Evolutionary conservation across 805 yeast genomes (phyloP), one percentile per base, ranked within the genome.

Genomic region (Wickerhamomyces hampshirensis): DNA sequence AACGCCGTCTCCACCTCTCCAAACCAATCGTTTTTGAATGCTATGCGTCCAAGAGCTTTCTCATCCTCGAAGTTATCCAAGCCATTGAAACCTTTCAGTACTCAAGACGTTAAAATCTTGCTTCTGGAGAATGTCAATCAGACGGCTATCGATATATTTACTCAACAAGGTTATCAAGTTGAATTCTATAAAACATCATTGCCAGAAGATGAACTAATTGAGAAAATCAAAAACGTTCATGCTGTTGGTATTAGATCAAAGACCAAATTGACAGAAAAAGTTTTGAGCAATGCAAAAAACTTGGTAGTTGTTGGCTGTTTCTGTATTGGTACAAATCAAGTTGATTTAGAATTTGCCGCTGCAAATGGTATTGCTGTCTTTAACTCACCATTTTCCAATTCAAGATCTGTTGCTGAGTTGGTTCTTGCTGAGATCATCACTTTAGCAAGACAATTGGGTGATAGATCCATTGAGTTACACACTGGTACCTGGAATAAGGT

Each of bases 321-420:
- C 84, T 93, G 98, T 74, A 93, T 93, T 51, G 98, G 98, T 56
- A 93, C 98, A 43, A 93, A 93, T 69, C 98, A 93, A 69, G 98
- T 93, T 38, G 94, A 93, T 62, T 73, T 89, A 46, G 85, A 84
- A 50, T 84, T 60, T 53, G 98, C 98, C 39, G 96, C 98, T 46
- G 76, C 81, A 55, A 74, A 76, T 33, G 98, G 98, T 68, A 76
- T 91, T 61, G 89, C 97, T 31, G 98, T 93, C 17, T 93, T 93
- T 81, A 87, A 88, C 74, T 89, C 98, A 23, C 98, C 98, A 34
- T 93, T 93, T 70, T 88, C 97, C 48, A 93, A 93, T 73, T 91
- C 98, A 26, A 82, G 98, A 69, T 88, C 97, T 3, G 98, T 93
- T 29, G 98, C 98, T 42, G 98, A 93, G 69, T 75, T 93, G 53